Evolutionary conservation across 345 rosid genomes (phyloP).

Genomic region (Hypericum perforatum): DNA sequence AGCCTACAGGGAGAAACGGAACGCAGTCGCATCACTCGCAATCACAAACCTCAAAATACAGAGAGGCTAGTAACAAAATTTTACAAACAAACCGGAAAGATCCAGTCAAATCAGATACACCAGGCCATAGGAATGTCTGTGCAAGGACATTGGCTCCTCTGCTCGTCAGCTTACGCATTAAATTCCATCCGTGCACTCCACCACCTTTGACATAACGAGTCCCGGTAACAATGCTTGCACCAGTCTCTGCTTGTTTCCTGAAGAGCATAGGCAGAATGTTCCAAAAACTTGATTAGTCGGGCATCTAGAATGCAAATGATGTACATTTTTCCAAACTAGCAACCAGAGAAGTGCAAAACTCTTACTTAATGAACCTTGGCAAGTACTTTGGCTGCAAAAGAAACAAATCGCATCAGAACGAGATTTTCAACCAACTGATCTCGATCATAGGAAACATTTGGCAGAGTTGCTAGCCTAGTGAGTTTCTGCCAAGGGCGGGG

Average conservation of each 20-base stretch:
- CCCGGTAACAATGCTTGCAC: conserved; percentile 89
- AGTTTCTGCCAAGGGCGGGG: too few species aligned
- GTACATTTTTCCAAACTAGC: too few species aligned
- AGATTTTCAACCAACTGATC: not conserved
- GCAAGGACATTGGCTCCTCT: conserved; percentile 98
- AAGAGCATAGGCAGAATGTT: conserved; percentile 7
- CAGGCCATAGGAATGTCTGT: conserved; percentile 93
- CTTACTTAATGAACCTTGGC: conserved; percentile 90
- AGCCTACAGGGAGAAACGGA: conserved; percentile 34
- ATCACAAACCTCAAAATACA: not conserved
- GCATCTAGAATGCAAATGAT: conserved; percentile 1
- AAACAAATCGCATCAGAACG: conserved; percentile 6
- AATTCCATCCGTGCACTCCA: conserved; percentile 96
- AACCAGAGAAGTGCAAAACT: conserved; percentile 2
- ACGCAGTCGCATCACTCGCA: conserved; percentile 6
- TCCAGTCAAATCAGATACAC: conserved; percentile 92
- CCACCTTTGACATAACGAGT: conserved; percentile 85
- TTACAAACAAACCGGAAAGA: conserved; percentile 61
- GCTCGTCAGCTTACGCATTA: conserved; percentile 93
- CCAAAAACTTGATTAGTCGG: not conserved
- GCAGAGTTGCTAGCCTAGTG: too few species aligned
- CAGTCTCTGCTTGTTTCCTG: conserved; percentile 85
- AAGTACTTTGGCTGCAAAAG: conserved; percentile 87
- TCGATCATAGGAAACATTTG: too few species aligned
- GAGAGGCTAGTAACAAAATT: not conserved